Evolutionary conservation across 495 filamentous ascomycete species (phyloP).

Genomic region (Lophiostoma macrostomum): DNA sequence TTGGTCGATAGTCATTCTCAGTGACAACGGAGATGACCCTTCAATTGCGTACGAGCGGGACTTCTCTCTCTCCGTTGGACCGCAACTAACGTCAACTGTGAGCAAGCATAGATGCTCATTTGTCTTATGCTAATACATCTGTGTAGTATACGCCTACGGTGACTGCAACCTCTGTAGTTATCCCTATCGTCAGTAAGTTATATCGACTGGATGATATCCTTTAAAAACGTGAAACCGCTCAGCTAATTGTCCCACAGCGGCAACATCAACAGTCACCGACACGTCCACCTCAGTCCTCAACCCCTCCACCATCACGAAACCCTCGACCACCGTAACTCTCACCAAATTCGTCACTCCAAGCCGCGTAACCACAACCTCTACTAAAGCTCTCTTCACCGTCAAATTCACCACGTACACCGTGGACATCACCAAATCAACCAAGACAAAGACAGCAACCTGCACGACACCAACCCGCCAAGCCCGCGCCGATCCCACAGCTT

Average conservation of each 20-base stretch:
- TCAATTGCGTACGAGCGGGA: slow-evolving; percentile 41
- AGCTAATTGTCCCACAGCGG: neutral
- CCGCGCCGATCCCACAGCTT: slow-evolving; percentile 30
- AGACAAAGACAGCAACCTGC: slow-evolving; percentile 33
- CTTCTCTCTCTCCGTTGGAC: slow-evolving; percentile 39
- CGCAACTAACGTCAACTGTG: slow-evolving; percentile 37
- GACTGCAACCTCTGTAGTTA: slow-evolving; percentile 21
- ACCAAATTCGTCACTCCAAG: slow-evolving; percentile 35
- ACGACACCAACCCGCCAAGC: slow-evolving; percentile 12
- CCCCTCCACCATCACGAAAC: slow-evolving; percentile 31
- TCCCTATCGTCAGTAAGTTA: slow-evolving; percentile 33
- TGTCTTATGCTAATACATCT: neutral
- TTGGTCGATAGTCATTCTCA: slow-evolving; percentile 42
- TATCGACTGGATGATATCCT: no score
- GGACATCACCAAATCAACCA: slow-evolving; percentile 23
- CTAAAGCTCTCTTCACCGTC: slow-evolving; percentile 33
- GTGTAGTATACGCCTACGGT: slow-evolving; percentile 29
- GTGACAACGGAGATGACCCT: slow-evolving; percentile 38
- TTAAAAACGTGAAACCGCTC: neutral
- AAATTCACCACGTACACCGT: slow-evolving; percentile 29
- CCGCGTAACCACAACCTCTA: slow-evolving; percentile 31
- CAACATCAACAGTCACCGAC: slow-evolving; percentile 28
- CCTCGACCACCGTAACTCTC: slow-evolving; percentile 31
- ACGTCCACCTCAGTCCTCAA: slow-evolving; percentile 21
- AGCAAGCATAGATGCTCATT: slow-evolving; percentile 1